Percentiles rank a stretch among this genome's conserved stretches.
Evolutionary conservation across 108 stramenopile species (phyloP).

Genomic region (Skeletonema marinoi): DNA sequence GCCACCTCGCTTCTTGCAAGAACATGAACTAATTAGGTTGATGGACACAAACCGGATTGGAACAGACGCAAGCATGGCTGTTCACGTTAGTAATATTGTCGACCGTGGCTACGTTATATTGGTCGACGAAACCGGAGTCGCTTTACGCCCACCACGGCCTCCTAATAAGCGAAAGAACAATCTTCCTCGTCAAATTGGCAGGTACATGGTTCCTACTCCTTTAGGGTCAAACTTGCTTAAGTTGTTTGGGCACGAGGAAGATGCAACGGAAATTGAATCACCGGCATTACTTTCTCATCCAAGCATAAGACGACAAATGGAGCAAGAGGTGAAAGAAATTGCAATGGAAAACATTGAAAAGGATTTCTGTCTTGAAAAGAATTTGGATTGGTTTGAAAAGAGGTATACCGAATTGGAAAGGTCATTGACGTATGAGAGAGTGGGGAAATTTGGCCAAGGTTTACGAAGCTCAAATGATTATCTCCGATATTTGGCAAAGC

Average conservation of each 20-base stretch:
- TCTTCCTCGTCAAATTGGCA: constrained; percentile 36
- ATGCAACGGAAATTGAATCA: not conserved
- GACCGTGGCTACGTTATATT: constrained; percentile 38
- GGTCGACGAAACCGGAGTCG: constrained; percentile 27
- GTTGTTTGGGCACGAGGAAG: constrained; percentile 23
- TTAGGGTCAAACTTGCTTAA: constrained; percentile 23
- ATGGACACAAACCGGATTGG: constrained; percentile 67
- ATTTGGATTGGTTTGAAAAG: constrained; percentile 39
- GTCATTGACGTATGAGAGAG: constrained; percentile 17
- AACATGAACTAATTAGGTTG: constrained; percentile 32
- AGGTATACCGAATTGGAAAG: constrained; percentile 21
- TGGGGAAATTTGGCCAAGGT: constrained; percentile 18
- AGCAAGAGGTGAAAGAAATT: constrained; percentile 40
- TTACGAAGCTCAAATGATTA: constrained; percentile 12
- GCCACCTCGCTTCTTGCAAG: constrained; percentile 41
- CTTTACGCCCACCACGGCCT: constrained; percentile 23
- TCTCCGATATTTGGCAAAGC: constrained; percentile 13
- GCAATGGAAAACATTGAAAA: constrained; percentile 32
- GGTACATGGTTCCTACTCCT: constrained; percentile 40
- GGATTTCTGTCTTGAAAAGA: constrained; percentile 29
- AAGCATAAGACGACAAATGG: constrained; percentile 40
- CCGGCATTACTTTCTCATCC: constrained; percentile 33
- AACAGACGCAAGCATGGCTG: constrained; percentile 63
- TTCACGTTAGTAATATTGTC: constrained; percentile 41
- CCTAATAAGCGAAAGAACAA: constrained; percentile 19